These are phyloP conservation scores for Helicocarpus griseus DNA, from an alignment of 2,329 filamentous ascomycete species.

Conservation along the genomic window DNA sequence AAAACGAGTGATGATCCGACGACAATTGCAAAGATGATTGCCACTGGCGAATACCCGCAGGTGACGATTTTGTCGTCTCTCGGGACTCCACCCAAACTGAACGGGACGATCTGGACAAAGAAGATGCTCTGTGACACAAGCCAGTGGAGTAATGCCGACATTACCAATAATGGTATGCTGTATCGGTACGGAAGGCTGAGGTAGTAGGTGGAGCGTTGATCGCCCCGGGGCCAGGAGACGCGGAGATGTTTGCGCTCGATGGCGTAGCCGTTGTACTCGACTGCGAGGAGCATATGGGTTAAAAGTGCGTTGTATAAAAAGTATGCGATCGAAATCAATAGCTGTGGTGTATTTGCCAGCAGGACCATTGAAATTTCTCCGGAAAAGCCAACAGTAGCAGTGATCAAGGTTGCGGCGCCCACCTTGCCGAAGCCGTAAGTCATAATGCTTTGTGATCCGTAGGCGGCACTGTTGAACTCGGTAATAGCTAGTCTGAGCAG, in stretches of 20 bases:
- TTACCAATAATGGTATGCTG: slow-evolving; percentile 29
- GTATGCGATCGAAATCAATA: slow-evolving; percentile 27
- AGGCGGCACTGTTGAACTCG: not conserved
- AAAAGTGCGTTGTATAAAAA: slow-evolving; percentile 27
- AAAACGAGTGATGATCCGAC: not conserved
- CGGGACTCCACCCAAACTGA: slow-evolving; percentile 9
- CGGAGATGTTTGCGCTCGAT: slow-evolving; percentile 30
- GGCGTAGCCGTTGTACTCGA: slow-evolving; percentile 40
- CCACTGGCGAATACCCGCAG: slow-evolving; percentile 16
- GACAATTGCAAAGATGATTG: slow-evolving; percentile 10
- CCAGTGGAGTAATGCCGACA: slow-evolving; percentile 37
- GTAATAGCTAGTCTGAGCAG: too few species aligned
- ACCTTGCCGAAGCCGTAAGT: slow-evolving; percentile 8
- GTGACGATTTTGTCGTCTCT: not conserved
- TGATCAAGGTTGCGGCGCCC: slow-evolving; percentile 5
- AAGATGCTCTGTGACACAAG: slow-evolving; percentile 41
- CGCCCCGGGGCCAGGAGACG: slow-evolving; percentile 23
- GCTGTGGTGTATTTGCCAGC: slow-evolving; percentile 28
- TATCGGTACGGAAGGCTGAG: slow-evolving; percentile 39
- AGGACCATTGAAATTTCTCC: slow-evolving; percentile 8
- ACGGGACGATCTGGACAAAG: slow-evolving; percentile 27
- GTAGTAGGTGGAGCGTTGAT: slow-evolving; percentile 36
- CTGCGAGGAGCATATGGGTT: slow-evolving; percentile 38
- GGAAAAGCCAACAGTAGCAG: slow-evolving; percentile 8
- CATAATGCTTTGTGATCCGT: not conserved